Evolutionary conservation across 345 rosid species (phyloP).

Genomic region (Syzygium jambos): DNA sequence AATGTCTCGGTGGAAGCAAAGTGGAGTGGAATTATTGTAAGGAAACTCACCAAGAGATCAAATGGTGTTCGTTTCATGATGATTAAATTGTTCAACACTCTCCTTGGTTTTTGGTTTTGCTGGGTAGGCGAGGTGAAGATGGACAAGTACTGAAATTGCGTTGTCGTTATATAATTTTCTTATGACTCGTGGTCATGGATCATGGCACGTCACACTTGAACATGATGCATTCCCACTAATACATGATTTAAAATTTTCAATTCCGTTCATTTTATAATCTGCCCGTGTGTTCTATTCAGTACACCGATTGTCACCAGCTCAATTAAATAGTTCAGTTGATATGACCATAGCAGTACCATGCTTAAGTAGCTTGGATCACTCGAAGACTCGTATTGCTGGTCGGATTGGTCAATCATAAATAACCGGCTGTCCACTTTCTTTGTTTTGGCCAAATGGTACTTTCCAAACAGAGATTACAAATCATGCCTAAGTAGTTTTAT

Average conservation of each 20-base stretch:
- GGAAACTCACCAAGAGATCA: neutral
- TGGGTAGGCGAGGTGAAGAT: neutral
- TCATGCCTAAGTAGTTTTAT: too few relatives aligned
- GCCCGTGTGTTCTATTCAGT: too few relatives aligned
- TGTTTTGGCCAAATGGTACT: too few relatives aligned
- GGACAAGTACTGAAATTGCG: neutral
- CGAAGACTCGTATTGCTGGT: too few relatives aligned
- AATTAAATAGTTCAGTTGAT: too few relatives aligned
- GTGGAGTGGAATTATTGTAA: neutral
- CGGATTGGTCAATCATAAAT: too few relatives aligned
- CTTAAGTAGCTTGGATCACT: too few relatives aligned
- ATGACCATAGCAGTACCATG: too few relatives aligned
- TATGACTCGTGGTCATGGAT: neutral
- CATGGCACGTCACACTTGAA: neutral
- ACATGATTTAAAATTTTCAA: neutral
- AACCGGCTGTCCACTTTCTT: too few relatives aligned
- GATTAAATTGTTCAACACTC: neutral
- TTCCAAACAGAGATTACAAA: too few relatives aligned
- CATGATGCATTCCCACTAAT: neutral
- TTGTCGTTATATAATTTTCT: neutral
- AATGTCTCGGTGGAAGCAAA: neutral
- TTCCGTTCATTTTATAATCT: too few relatives aligned
- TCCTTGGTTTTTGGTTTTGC: neutral
- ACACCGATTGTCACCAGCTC: too few relatives aligned
- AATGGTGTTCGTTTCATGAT: neutral